Evolutionary conservation across 1,284 basidiomycete genomes (phyloP).

Genomic region (Acaromyces ingoldii): DNA sequence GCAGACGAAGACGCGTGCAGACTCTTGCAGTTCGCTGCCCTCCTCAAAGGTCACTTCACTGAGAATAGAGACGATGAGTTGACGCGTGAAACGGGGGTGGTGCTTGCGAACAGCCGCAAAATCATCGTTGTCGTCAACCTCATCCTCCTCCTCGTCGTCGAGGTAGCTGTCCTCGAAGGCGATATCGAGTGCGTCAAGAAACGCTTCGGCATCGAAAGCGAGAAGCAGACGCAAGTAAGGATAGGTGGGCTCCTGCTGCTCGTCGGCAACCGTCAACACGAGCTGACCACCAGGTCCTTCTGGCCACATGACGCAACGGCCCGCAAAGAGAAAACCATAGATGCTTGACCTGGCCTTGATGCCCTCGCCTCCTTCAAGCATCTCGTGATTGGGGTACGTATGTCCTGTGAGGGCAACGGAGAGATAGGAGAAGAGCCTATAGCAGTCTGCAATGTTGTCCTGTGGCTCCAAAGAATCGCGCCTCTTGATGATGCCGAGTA

Average conservation of each 20-base stretch:
- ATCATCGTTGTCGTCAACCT: conserved; percentile 11
- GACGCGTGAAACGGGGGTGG: conserved; percentile 72
- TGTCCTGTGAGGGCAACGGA: conserved; percentile 76
- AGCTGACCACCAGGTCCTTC: conserved; percentile 65
- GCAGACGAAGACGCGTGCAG: conserved; percentile 66
- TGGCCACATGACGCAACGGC: conserved; percentile 74
- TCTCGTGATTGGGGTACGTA: conserved; percentile 76
- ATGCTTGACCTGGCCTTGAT: conserved; percentile 59
- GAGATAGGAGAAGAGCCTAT: conserved; percentile 91
- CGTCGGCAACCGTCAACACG: conserved; percentile 57
- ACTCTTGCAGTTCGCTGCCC: conserved; percentile 23
- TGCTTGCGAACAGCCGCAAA: conserved; percentile 10
- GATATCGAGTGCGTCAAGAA: conserved; percentile 87
- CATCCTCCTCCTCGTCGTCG: conserved; percentile 61
- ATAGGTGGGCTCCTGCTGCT: conserved; percentile 56
- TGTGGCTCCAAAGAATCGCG: conserved; percentile 2
- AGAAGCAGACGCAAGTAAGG: conserved; percentile 82
- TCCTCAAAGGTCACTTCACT: too few relatives aligned
- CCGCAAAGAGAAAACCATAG: conserved; percentile 70
- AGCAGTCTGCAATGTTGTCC: conserved; percentile 60
- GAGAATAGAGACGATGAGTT: conserved; percentile 77
- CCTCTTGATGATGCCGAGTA: conserved; percentile 70
- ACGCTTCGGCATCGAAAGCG: conserved; percentile 85
- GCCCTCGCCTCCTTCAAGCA: conserved; percentile 54
- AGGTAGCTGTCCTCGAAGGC: conserved; percentile 90